These are phyloP conservation scores for Pseudocercospora fijiensis DNA, from an alignment of 2,329 filamentous ascomycete species.

Conservation along the genomic window DNA sequence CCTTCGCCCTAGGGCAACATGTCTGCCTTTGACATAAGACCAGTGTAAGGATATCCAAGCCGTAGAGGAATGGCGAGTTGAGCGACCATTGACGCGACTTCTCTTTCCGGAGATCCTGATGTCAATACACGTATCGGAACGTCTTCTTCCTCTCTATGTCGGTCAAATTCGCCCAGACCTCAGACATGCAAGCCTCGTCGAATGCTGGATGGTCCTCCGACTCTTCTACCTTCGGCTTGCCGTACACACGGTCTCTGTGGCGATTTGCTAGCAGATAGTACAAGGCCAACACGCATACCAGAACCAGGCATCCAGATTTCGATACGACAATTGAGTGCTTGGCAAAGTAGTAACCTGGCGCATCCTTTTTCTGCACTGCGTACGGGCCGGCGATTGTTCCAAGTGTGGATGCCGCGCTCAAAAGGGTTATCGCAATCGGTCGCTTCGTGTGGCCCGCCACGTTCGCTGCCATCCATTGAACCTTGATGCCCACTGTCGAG, in stretches of 20 bases:
- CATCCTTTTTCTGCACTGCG: constrained; percentile 37
- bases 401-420: constrained; percentile 34
- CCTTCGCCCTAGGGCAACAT: not conserved
- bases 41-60: not conserved
- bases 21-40: not conserved
- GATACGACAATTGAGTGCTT: constrained; percentile 42
- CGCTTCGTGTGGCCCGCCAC: constrained; percentile 72
- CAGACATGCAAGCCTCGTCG: constrained; percentile 2
- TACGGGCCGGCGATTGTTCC: constrained; percentile 42
- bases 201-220: not conserved
- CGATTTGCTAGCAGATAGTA: constrained; percentile 52
- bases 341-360: constrained; percentile 41
- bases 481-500: constrained; percentile 39
- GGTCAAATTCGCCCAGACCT: constrained; percentile 28
- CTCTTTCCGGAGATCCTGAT: not conserved
- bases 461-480: constrained; percentile 51
- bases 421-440: constrained; percentile 55
- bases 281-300: constrained; percentile 47
- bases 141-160: constrained; percentile 28
- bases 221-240: constrained; percentile 1
- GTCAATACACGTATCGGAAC: constrained; percentile 24
- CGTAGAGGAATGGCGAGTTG: not conserved
- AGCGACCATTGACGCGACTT: not conserved
- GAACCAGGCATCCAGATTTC: constrained; percentile 34
- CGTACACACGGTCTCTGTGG: constrained; percentile 28